These are phyloP conservation scores for Ochromonas danica DNA, from an alignment of 108 stramenopile genomes.

Conservation along the genomic window DNA sequence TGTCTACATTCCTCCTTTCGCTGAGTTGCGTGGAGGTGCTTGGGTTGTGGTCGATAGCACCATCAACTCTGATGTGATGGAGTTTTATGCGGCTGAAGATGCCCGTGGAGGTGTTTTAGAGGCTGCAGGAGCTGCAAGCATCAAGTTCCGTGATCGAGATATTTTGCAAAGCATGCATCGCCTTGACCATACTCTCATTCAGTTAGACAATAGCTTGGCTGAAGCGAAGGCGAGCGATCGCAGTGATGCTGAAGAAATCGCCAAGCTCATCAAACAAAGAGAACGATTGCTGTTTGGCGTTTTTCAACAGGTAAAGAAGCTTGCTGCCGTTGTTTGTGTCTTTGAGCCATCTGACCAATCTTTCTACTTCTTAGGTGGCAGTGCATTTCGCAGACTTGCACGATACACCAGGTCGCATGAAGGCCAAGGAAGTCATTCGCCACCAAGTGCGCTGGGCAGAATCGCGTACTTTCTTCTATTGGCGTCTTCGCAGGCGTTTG, in stretches of 20 bases:
- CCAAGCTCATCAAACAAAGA: conserved; percentile 52
- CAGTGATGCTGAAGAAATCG: neutral
- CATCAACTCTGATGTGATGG: conserved; percentile 92
- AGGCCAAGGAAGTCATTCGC: conserved; percentile 93
- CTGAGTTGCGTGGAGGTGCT: conserved; percentile 97
- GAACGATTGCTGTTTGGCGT: conserved; percentile 79
- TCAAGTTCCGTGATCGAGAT: conserved; percentile 93
- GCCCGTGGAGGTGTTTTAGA: conserved; percentile 83
- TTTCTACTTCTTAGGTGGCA: conserved; percentile 66
- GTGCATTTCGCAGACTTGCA: conserved; percentile 99
- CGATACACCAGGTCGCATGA: conserved; percentile 98
- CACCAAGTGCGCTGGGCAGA: conserved; percentile 81
- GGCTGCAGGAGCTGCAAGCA: conserved; percentile 91
- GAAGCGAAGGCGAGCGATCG: conserved; percentile 12
- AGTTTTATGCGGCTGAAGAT: conserved; percentile 37
- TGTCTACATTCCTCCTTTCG: conserved; percentile 96
- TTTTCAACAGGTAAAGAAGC: conserved; percentile 57
- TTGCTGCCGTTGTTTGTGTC: neutral
- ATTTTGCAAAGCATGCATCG: conserved; percentile 86
- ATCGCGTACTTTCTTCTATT: conserved; percentile 91
- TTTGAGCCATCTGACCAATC: neutral
- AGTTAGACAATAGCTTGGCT: conserved; percentile 67
- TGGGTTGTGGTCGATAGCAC: conserved; percentile 99
- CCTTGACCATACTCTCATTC: conserved; percentile 74
- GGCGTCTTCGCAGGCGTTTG: conserved; percentile 85